Base-by-base conservation (phyloP, 1,284 basidiomycete species). In the Austropuccinia psidii region DNA sequence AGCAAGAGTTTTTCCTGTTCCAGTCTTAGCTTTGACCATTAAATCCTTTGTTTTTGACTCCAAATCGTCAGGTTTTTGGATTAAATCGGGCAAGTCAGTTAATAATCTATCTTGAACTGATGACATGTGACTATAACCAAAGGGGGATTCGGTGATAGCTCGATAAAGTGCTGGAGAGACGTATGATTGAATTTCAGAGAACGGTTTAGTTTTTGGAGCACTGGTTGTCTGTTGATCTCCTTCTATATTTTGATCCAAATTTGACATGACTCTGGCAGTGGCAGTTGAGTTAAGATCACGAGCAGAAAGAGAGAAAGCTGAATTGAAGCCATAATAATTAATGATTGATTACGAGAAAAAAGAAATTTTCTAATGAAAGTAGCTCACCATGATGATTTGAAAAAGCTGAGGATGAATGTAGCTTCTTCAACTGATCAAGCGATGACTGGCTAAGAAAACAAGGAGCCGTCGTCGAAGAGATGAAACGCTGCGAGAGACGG, bases 71-170 rank as follows among this genome's bases (percentile, higher is more conserved):
- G 83, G 77, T 78, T 85, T 83, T 1, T 86, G 85, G 31, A 79
- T 77, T 13, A 86, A 76, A n/a, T 82, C 76, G 81, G 87, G 85
- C 74, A 86, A 82, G 55, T 84, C 79, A 54, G 79, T 77, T 1
- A 94, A 84, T 6, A 98, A 91, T 64, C 87, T 85, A 24, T 87
- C 85, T 81, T 98, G 95, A 0, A 98, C 93, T 13, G 87, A 82
- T 1, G 90, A 89, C 91, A 97, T 93, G 65, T 84, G 83, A 15
- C 81, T 84, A 76, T 92, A 86, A 27, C 85, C 83, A 84, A 93
- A 90, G 0, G 91, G 91, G 43, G 82, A 83, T 58, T 82, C 75
- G 45, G 78, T 79, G 52, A 82, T 75, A 8, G 81, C 80, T 54
- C 78, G 77, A 58, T 76, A 78, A 17, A 79, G 76, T 21, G 68